Evolutionary conservation across 306 rosid species (phyloP), one percentile per base, ranked within the genome.

Genomic region (Pterocarpus santalinus): DNA sequence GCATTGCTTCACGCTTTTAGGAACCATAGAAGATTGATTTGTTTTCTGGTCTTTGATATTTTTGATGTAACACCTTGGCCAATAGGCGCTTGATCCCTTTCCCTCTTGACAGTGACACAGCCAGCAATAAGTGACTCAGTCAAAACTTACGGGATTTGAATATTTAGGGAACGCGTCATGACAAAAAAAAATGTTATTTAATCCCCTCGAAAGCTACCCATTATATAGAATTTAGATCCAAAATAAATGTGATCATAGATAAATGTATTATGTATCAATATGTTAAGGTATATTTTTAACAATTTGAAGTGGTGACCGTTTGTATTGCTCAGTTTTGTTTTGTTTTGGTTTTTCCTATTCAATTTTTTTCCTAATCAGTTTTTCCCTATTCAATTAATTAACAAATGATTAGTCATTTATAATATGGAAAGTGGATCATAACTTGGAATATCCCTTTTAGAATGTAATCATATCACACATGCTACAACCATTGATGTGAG

Each of bases 1-100:
- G 73, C 86, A 62, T 91, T 91, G 88, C 92, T 91, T 91, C 92
- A 89, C 95, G 92, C 90, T 87, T 78, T 78, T 71, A 77, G 57
- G 33, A 38, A 82, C 82, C 77, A 84, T 76, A 75, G 77, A 87
- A 85, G 66, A 84, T 46, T 73, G 35, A 63, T 47, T 74, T 82
- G 65, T 61, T 43, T 78, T 77, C n/a, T 55, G 35, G 76, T 55
- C 10, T 56, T 72, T 44, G 72, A 83, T 78, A 57, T 72, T 78
- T 87, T 69, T 85, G 3, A 81, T 69, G 84, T 63, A 67, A 67
- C 73, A 49, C 75, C 63, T 79, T 76, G 86, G 35, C 89, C 85
- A 86, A 74, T 49, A 44, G 81, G 52, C 16, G 32, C 46, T 72
- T 85, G 80, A 33, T 63, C 76, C 55, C 47, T 77, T 81, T 79